Base-by-base conservation (phyloP, 2,329 filamentous ascomycete genomes). In the Geosmithia putterillii region DNA sequence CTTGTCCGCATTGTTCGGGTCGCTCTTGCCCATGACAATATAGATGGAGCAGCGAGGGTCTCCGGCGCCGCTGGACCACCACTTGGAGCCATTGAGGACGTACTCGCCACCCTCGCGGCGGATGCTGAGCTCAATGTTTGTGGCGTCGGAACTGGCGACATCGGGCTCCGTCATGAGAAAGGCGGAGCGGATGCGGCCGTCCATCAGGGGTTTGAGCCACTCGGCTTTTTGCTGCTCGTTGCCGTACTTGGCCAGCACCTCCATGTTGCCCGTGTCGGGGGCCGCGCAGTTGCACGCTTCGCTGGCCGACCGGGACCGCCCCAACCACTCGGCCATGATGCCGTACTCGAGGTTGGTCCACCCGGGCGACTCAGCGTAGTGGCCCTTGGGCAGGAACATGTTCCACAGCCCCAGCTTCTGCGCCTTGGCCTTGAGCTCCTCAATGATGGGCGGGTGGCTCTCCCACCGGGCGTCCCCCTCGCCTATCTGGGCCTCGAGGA, bases 301-400 rank as follows among this genome's bases (percentile, higher is more conserved):
- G 7, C 84, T 86, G 10, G 88, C 92, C 48, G 79, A 71, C 58
- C 76, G 73, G 52, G 86, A 94, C 69, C 86, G 90, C 50, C 92
- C 92, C 53, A 96, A 71, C 67, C 86, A 85, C 69, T 98, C 92
- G 17, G 92, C 92, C 89, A 96, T 98, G 54, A 98, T 69, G 12
- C 89, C 92, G 59, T 98, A 98, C 66, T 98, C 92, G 48, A 98
- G 71, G 65, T 96, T 98, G 47, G 81, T 86, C 69, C 87, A 95
- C 28, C 92, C 92, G 20, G 90, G 88, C 1, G 88, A 94, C 68
- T 95, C 86, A 62, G 83, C 86, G 74, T 95, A 96, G 67, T 95
- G 89, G 54, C 82, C 88, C 69, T 85, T 90, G 50, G 92, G 86
- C 52, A 98, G 66, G 72, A 98, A 98, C 82, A 98, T 84, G 67